Evolutionary conservation across 2,329 filamentous ascomycete genomes (phyloP), one percentile per base, ranked within the genome.

Genomic region (Penicillium thymicola): DNA sequence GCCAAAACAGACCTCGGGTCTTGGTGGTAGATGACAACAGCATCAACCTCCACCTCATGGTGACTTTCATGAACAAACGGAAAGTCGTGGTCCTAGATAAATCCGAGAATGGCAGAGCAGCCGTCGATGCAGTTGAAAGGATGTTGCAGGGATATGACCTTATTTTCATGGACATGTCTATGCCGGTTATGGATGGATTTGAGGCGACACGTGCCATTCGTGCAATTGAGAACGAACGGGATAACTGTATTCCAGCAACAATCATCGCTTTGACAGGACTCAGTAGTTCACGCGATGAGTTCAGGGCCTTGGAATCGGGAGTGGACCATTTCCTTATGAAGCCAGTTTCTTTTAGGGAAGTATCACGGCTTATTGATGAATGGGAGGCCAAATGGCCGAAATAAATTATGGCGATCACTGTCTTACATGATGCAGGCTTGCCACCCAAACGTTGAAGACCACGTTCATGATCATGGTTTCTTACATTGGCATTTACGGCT

Each of bases 161-260:
- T 38, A 73, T 78, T 54, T 76, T 79, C 55, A 78, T 78, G 76
- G 74, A 79, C 50, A 75, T 79, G 34, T 74, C 71, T 5, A 79
- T 79, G 76, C 77, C 77, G 0, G 67, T 78, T 5, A 77, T 79
- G 75, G 72, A 78, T 56, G 77, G 78, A 3, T 76, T 79, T 52
- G 72, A 77, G 60, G 74, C 78, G 1, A 77, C 77, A 3, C 71
- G 75, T 5, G 69, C 70, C 21, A 79, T 80, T 48, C 74, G 78
- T 38, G 49, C 40, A 8, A 44, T 62, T 4, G 61, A 63, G 36
- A 54, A 46, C 43, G 50, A 51, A 50, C 52, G 66, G 7, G 62
- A 64, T 21, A 65, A 65, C 38, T 57, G 50, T 41, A 56, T 55
- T 6, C 64, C 66, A 1, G 71, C 72, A 1, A 70, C 67, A 7